These are phyloP conservation scores for Oryza glaberrima DNA, from an alignment of 176 grass and related monocot genomes.

Conservation along the genomic window DNA sequence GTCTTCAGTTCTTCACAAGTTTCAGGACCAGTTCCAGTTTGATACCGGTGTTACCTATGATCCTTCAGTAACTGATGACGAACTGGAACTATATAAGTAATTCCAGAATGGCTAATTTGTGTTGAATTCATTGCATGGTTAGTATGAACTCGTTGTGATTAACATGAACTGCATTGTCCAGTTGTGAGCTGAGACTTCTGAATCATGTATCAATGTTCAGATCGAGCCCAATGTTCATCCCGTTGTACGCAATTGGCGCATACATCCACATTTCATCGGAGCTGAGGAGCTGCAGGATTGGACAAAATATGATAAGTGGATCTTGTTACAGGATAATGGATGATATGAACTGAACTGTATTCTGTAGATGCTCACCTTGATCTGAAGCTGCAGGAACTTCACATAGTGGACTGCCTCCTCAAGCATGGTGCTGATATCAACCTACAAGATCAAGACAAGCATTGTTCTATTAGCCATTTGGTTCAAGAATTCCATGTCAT, in stretches of 20 bases:
- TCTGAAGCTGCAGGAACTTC: conserved; percentile 89
- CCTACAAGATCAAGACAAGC: conserved; percentile 42
- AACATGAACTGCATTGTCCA: background rate
- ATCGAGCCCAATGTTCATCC: conserved; percentile 75
- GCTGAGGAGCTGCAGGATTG: conserved; percentile 68
- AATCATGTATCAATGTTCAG: conserved; percentile 52
- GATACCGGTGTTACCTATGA: conserved; percentile 15
- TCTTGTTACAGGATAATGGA: background rate
- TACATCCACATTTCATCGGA: conserved; percentile 93
- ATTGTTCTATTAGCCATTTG: background rate
- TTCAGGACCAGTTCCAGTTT: background rate
- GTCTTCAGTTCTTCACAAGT: background rate
- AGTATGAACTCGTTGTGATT: conserved; percentile 8
- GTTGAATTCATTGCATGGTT: conserved; percentile 20
- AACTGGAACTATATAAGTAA: background rate
- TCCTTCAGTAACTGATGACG: conserved; percentile 1
- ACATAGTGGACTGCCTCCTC: conserved; percentile 89
- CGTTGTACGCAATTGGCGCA: conserved; percentile 78
- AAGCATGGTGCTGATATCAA: conserved; percentile 96
- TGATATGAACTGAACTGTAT: background rate
- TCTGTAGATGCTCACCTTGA: conserved; percentile 66
- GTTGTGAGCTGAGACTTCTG: background rate
- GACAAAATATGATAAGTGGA: conserved; percentile 8
- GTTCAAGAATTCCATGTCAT: background rate
- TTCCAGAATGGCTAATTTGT: conserved; percentile 19